Evolutionary conservation across 306 rosid species (phyloP), one percentile per base, ranked within the genome.

Genomic region (Casuarina equisetifolia): DNA sequence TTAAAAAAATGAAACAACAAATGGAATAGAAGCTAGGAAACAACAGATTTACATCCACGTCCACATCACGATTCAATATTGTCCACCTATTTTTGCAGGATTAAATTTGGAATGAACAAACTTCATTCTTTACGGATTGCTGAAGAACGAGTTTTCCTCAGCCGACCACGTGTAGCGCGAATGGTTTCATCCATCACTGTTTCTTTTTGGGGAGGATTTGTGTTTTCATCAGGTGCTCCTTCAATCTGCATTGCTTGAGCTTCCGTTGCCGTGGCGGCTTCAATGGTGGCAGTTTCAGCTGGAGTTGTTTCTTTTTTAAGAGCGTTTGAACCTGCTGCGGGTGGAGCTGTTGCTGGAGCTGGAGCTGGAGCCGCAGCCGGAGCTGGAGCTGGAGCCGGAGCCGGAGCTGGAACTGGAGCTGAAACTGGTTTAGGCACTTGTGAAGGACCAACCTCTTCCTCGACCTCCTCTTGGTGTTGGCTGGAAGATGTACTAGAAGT

Each of bases 1-100:
- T 19, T 43, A 72, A 82, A 58, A 77, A 81, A 85, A 83, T 71
- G 74, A 83, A 83, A 87, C 76, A 86, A 88, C 81, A 79, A 87
- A 80, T 88, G 84, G 74, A 86, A 84, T 79, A 53, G 78, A 81
- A 77, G 74, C 74, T 77, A 57, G 68, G 36, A 68, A 83, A 64
- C 75, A 80, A 76, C 79, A 82, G 80, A 91, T 93, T 89, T 90
- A 94, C 96, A 92, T 55, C 44, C 84, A 71, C 81, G 81, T 82
- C 81, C 72, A 77, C 76, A 72, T 40, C 63, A 62, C 83, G 76
- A 73, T 80, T 80, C 79, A 88, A 81, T 58, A 46, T 74, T 73
- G 81, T 61, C 64, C 83, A 53, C 82, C 88, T 85, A 75, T 78
- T 78, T 78, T 51, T 36, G 57, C 59, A 75, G 44, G 79, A 88